Evolutionary conservation across 306 rosid species (phyloP).

Genomic region (Malus orientalis): DNA sequence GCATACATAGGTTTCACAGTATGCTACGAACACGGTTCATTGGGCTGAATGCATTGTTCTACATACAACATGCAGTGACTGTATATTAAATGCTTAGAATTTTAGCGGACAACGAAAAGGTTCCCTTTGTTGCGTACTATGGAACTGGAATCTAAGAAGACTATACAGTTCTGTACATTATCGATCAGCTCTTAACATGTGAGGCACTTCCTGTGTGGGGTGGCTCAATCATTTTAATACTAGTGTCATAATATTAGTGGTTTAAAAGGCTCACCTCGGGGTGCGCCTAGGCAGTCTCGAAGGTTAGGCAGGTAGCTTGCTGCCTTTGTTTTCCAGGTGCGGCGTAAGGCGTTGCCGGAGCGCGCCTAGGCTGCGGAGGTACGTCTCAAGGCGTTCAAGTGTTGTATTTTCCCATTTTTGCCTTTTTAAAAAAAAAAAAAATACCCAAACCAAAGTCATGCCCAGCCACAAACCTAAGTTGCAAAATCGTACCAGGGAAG

Average conservation of each 20-base stretch:
- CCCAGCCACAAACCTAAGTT: too few species aligned
- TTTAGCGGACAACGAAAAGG: neutral
- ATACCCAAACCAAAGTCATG: too few species aligned
- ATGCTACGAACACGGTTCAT: neutral
- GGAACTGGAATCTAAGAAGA: conserved; percentile 12
- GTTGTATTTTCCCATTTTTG: too few species aligned
- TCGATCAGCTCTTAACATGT: neutral
- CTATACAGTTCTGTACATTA: conserved; percentile 5
- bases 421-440: too few species aligned
- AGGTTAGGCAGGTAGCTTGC: too few species aligned
- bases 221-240: neutral
- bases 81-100: neutral
- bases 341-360: too few species aligned
- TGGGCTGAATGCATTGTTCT: neutral
- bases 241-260: conserved; percentile 20
- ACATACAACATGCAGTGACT: conserved; percentile 10
- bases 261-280: too few species aligned
- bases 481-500: too few species aligned
- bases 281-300: too few species aligned
- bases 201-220: neutral
- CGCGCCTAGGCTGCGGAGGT: too few species aligned
- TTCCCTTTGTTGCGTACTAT: neutral
- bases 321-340: too few species aligned
- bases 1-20: neutral
- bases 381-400: too few species aligned